These are phyloP conservation scores for Anisogramma anomala DNA, from an alignment of 2,329 filamentous ascomycete species.

Conservation along the genomic window DNA sequence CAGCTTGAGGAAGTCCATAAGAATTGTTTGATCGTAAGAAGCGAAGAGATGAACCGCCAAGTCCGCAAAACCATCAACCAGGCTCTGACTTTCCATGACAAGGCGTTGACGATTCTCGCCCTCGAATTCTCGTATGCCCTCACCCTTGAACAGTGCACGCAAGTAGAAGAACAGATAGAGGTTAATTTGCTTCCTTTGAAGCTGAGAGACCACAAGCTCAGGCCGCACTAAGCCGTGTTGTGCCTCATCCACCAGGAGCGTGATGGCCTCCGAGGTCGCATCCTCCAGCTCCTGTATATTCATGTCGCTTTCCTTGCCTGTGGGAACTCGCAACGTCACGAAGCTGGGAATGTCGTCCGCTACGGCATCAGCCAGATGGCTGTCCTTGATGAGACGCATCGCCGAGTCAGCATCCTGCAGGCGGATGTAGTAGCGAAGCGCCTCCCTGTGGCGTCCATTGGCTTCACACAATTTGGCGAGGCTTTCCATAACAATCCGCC, in stretches of 20 bases:
- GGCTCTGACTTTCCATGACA: constrained; percentile 46
- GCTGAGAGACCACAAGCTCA: constrained; percentile 64
- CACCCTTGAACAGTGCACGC: constrained; percentile 70
- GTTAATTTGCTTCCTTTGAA: constrained; percentile 54
- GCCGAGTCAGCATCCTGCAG: constrained; percentile 86
- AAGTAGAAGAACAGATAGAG: constrained; percentile 90
- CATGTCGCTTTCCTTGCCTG: constrained; percentile 55
- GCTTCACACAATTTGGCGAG: constrained; percentile 77
- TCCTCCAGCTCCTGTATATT: constrained; percentile 61
- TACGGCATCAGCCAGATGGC: constrained; percentile 81
- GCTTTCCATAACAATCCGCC: constrained; percentile 78
- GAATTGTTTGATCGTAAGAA: constrained; percentile 62
- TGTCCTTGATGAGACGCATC: constrained; percentile 74
- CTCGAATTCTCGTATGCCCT: constrained; percentile 45
- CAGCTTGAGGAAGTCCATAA: constrained; percentile 78
- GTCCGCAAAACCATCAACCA: constrained; percentile 82
- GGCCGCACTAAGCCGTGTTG: constrained; percentile 77
- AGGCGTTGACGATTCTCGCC: constrained; percentile 45
- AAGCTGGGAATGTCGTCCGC: constrained; percentile 84
- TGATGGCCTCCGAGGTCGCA: constrained; percentile 71
- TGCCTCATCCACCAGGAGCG: constrained; percentile 79
- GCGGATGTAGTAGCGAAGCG: constrained; percentile 77
- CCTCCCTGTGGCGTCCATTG: constrained; percentile 69
- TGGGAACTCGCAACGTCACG: constrained; percentile 72
- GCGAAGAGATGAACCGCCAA: constrained; percentile 79